These are phyloP conservation scores for Leptodermis oblonga DNA, from an alignment of 257 asterid species.

Conservation along the genomic window DNA sequence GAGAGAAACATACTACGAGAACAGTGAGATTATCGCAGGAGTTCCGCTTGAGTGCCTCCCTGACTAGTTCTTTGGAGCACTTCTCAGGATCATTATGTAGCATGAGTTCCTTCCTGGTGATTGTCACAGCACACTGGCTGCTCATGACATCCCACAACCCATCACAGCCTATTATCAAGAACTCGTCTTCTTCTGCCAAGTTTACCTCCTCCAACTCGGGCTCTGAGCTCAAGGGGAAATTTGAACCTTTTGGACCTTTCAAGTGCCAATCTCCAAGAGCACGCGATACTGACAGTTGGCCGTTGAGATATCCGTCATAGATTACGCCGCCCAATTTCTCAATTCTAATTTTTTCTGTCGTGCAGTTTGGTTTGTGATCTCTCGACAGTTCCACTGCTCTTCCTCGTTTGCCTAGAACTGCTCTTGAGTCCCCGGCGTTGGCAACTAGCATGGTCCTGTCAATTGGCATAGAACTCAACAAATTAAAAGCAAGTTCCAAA, in stretches of 20 bases:
- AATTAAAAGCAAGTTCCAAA: not conserved
- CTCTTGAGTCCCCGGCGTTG: constrained; percentile 88
- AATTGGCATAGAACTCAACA: constrained; percentile 2
- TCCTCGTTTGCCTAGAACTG: constrained; percentile 80
- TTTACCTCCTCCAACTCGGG: constrained; percentile 70
- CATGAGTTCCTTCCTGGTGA: constrained; percentile 81
- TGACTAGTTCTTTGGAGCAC: constrained; percentile 61
- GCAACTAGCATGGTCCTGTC: constrained; percentile 67
- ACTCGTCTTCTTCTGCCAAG: constrained; percentile 75
- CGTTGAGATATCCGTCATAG: constrained; percentile 84
- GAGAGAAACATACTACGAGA: constrained; percentile 38
- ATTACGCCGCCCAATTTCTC: constrained; percentile 74
- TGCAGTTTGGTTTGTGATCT: constrained; percentile 78
- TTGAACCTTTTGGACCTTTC: constrained; percentile 77
- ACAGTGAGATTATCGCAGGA: constrained; percentile 41
- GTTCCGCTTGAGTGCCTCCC: constrained; percentile 45
- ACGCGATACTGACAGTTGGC: constrained; percentile 84
- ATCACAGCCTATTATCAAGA: constrained; percentile 79
- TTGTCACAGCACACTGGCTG: constrained; percentile 79
- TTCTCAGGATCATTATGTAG: constrained; percentile 65
- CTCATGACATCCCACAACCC: constrained; percentile 97
- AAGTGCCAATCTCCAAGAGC: constrained; percentile 92
- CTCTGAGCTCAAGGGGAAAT: constrained; percentile 60
- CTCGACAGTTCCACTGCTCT: constrained; percentile 72
- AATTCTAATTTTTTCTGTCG: constrained; percentile 63